phyloP scores from a whole-genome alignment of 192 early-diverging fungal species.

The Glomus cerebriforme region DNA sequence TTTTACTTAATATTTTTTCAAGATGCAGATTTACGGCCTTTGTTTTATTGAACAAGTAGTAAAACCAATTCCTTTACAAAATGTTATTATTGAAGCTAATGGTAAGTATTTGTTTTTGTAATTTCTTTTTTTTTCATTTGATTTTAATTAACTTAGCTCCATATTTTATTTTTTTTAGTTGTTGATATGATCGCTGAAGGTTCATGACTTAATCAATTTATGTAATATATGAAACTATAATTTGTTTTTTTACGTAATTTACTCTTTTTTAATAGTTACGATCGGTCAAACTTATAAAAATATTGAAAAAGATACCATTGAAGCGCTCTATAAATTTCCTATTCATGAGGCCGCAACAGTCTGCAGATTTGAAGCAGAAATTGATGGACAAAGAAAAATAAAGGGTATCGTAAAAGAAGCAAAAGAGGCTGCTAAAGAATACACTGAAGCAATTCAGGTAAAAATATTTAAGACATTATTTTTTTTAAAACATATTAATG shows the following conservation, averaged over 20 bases:
- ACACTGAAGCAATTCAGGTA: slow-evolving; percentile 2
- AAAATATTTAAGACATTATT: background rate
- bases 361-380: slow-evolving; percentile 28
- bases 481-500: background rate
- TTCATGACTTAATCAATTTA: background rate
- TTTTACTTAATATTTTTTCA: background rate
- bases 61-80: slow-evolving; percentile 19
- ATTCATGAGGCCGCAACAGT: slow-evolving; percentile 19
- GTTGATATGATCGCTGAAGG: slow-evolving; percentile 35
- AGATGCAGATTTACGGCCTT: background rate
- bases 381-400: slow-evolving; percentile 12
- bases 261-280: background rate
- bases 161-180: background rate
- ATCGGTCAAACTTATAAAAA: slow-evolving; percentile 26
- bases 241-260: background rate
- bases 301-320: slow-evolving; percentile 20
- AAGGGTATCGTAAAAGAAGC: slow-evolving; percentile 25
- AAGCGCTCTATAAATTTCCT: slow-evolving; percentile 30
- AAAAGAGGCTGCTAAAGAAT: slow-evolving; percentile 9
- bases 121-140: background rate
- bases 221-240: background rate
- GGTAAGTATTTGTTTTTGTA: background rate
- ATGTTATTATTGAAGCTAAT: slow-evolving; percentile 22
- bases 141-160: background rate
- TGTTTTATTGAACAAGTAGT: background rate